phyloP scores from a whole-genome alignment of 148 eudicot genomes.

The Arbutus unedo region DNA sequence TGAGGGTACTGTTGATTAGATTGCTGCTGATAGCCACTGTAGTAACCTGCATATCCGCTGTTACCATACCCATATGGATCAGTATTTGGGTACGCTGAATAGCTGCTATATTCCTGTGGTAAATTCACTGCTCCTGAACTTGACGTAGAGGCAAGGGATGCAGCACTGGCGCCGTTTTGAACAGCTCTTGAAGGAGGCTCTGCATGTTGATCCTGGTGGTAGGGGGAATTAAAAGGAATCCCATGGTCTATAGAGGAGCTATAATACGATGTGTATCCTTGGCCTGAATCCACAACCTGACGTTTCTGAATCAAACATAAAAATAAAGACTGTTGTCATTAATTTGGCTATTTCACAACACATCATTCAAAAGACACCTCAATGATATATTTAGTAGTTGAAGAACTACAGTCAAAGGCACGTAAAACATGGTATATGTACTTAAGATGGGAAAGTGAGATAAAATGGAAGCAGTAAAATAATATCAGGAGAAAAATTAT shows the following conservation, averaged over 20 bases:
- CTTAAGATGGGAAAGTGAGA: not conserved
- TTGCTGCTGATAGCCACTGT: conserved; percentile 76
- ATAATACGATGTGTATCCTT: conserved; percentile 56
- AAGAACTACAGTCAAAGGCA: not conserved
- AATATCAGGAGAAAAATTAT: not conserved
- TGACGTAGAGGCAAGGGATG: conserved; percentile 48
- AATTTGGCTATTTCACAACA: conserved; percentile 1
- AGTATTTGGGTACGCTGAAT: conserved; percentile 51
- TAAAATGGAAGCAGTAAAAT: not conserved
- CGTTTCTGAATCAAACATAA: conserved; percentile 28
- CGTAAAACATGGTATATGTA: not conserved
- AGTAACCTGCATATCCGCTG: conserved; percentile 72
- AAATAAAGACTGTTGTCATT: not conserved
- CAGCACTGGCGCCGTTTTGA: conserved; percentile 45
- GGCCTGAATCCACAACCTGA: conserved; percentile 46
- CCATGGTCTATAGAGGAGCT: conserved; percentile 46
- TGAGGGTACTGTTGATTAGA: conserved; percentile 68
- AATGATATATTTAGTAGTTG: not conserved
- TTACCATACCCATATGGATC: conserved; percentile 69
- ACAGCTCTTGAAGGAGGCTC: conserved; percentile 40
- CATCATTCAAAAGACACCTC: not conserved
- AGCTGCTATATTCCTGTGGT: conserved; percentile 57
- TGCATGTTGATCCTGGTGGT: conserved; percentile 47
- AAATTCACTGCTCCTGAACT: conserved; percentile 49
- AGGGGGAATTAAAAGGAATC: conserved; percentile 39